phyloP scores from a whole-genome alignment of 2,329 filamentous ascomycete species.

The Coniochaeta prunicola region DNA sequence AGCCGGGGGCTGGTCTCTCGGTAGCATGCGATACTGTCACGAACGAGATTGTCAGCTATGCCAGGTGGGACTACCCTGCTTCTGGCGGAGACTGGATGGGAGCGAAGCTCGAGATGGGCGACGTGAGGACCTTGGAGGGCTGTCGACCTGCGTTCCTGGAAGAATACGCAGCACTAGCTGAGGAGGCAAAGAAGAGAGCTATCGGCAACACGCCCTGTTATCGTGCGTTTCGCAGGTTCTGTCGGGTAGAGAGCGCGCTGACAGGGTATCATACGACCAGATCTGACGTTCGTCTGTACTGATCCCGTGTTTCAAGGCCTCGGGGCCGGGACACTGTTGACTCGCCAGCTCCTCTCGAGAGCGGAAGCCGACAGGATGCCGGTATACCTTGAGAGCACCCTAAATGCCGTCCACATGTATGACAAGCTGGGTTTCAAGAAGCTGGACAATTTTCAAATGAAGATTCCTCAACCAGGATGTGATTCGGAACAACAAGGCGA shows the following conservation, averaged over 20 bases:
- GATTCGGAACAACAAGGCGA: constrained; percentile 12
- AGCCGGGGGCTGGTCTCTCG: constrained; percentile 20
- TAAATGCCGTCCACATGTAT: constrained; percentile 29
- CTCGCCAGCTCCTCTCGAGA: constrained; percentile 22
- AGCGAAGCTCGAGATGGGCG: constrained; percentile 15
- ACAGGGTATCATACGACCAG: constrained; percentile 12
- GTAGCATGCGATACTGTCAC: constrained; percentile 23
- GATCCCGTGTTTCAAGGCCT: constrained; percentile 24
- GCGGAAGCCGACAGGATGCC: constrained; percentile 23
- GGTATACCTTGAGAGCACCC: constrained; percentile 31
- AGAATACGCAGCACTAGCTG: constrained; percentile 21
- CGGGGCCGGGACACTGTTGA: constrained; percentile 26
- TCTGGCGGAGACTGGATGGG: constrained; percentile 9
- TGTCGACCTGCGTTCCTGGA: constrained; percentile 26
- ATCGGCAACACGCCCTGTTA: constrained; percentile 24
- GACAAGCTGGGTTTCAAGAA: constrained; percentile 26
- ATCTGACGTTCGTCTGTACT: constrained; percentile 32
- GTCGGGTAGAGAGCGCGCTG: constrained; percentile 3
- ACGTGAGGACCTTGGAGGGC: constrained; percentile 12
- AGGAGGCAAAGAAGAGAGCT: constrained; percentile 20
- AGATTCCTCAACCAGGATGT: constrained; percentile 17
- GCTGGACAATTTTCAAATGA: constrained; percentile 24
- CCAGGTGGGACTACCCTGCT: constrained; percentile 24
- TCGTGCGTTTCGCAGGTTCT: constrained; percentile 22
- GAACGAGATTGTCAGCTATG: constrained; percentile 23